phyloP scores from a whole-genome alignment of 176 grass and related monocot species.

The Musa acuminata region DNA sequence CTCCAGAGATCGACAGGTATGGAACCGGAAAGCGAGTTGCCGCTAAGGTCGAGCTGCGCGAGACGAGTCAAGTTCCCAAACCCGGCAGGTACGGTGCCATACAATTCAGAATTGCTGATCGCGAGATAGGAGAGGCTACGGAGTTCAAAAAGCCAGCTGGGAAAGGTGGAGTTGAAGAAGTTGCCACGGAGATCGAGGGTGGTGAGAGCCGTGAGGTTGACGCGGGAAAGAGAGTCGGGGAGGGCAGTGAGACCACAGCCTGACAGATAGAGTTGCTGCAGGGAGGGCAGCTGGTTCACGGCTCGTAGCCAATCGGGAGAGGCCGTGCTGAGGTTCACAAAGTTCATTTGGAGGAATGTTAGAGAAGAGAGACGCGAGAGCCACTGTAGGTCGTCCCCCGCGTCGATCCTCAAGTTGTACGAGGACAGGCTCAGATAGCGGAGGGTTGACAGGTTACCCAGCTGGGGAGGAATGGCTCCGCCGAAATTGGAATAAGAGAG shows the following conservation, averaged over 20 bases:
- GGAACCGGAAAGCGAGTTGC: background rate
- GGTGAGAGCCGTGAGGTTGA: constrained; percentile 22
- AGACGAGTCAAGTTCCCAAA: background rate
- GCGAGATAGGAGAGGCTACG: constrained; percentile 26
- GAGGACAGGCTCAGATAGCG: too few relatives aligned
- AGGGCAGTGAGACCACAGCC: constrained; percentile 20
- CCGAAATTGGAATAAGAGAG: too few relatives aligned
- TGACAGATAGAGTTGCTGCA: constrained; percentile 26
- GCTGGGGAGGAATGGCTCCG: too few relatives aligned
- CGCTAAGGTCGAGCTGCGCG: background rate
- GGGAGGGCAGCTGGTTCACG: constrained; percentile 28
- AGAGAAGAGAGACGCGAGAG: constrained; percentile 19
- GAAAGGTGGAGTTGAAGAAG: constrained; percentile 13
- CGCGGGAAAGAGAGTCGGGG: constrained; percentile 8
- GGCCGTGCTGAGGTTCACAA: constrained; percentile 5
- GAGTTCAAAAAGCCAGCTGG: constrained; percentile 33
- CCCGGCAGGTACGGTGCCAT: constrained; percentile 17
- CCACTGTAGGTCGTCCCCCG: background rate
- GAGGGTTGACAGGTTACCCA: too few relatives aligned
- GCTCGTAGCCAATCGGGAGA: constrained; percentile 19
- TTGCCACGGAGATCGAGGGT: constrained; percentile 21
- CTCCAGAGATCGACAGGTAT: background rate
- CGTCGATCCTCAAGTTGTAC: background rate
- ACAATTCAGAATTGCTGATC: constrained; percentile 19
- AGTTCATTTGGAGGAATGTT: constrained; percentile 30